Percentiles rank a stretch among this genome's conserved stretches.
phyloP scores from a whole-genome alignment of 2,329 filamentous ascomycete genomes.

The Sporothrix protearum region DNA sequence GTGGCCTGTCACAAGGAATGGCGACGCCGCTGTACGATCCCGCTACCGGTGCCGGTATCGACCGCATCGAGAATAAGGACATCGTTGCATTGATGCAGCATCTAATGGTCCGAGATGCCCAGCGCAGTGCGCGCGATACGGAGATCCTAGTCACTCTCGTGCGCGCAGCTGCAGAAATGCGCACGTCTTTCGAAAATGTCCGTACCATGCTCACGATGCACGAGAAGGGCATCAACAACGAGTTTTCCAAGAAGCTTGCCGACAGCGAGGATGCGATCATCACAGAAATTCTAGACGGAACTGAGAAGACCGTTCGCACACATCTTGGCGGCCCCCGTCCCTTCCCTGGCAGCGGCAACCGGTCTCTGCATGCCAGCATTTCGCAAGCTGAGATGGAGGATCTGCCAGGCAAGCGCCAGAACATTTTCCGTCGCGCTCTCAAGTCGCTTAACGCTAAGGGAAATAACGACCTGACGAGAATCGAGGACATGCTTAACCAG shows the following conservation, averaged over 20 bases:
- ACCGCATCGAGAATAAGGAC: conserved; percentile 91
- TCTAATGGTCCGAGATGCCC: conserved; percentile 92
- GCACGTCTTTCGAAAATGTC: conserved; percentile 91
- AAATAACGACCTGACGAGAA: conserved; percentile 79
- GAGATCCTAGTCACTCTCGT: conserved; percentile 95
- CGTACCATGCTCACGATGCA: conserved; percentile 88
- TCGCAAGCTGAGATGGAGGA: conserved; percentile 59
- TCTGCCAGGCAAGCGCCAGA: conserved; percentile 73
- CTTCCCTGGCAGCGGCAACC: conserved; percentile 61
- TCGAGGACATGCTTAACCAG: conserved; percentile 89
- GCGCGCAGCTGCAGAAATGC: conserved; percentile 92
- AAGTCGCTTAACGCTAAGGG: conserved; percentile 87
- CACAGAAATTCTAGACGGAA: conserved; percentile 79
- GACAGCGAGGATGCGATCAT: conserved; percentile 89
- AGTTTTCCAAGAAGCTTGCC: conserved; percentile 67
- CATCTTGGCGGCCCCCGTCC: conserved; percentile 83
- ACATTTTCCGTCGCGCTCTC: conserved; percentile 89
- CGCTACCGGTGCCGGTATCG: conserved; percentile 79
- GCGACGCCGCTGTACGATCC: conserved; percentile 85
- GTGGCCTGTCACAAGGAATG: conserved; percentile 90
- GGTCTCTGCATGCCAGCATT: conserved; percentile 53
- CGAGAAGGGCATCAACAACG: conserved; percentile 80
- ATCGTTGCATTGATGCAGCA: conserved; percentile 98
- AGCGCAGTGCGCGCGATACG: conserved; percentile 91
- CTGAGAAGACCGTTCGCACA: conserved; percentile 78